Percentiles rank a stretch among this genome's conserved stretches.
phyloP scores from a whole-genome alignment of 129 eudicot species.

The Ambrosia artemisiifolia region DNA sequence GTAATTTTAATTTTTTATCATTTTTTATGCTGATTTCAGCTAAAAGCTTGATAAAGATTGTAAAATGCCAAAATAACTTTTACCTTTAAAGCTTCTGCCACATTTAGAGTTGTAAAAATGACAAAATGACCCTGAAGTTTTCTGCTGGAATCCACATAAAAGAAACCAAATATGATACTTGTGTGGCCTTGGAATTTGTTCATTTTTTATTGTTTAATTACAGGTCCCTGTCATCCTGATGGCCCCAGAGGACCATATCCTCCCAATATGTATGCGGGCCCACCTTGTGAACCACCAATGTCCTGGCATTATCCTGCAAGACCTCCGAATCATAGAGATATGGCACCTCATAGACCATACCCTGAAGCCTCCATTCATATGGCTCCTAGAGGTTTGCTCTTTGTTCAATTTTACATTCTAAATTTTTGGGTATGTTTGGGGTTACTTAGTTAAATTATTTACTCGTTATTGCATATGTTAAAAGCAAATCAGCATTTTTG shows the following conservation, averaged over 20 bases:
- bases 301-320: conserved; percentile 66
- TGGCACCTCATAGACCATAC: conserved; percentile 63
- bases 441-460: too few species aligned
- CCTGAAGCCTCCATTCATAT: conserved; percentile 66
- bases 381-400: conserved; percentile 57
- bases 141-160: not conserved
- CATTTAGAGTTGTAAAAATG: not conserved
- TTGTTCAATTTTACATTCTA: not conserved
- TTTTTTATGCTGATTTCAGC: not conserved
- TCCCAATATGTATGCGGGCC: conserved; percentile 44
- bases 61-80: not conserved
- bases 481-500: not conserved
- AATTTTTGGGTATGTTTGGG: not conserved
- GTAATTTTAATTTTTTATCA: too few species aligned
- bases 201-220: not conserved
- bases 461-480: not conserved
- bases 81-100: not conserved
- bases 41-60: not conserved
- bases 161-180: too few species aligned
- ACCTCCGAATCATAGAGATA: conserved; percentile 58
- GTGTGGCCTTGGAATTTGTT: not conserved
- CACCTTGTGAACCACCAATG: conserved; percentile 55
- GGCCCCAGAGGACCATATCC: conserved; percentile 39
- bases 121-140: not conserved
- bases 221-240: conserved; percentile 67